phyloP scores from a whole-genome alignment of 306 rosid species.

The Lablab purpureus region DNA sequence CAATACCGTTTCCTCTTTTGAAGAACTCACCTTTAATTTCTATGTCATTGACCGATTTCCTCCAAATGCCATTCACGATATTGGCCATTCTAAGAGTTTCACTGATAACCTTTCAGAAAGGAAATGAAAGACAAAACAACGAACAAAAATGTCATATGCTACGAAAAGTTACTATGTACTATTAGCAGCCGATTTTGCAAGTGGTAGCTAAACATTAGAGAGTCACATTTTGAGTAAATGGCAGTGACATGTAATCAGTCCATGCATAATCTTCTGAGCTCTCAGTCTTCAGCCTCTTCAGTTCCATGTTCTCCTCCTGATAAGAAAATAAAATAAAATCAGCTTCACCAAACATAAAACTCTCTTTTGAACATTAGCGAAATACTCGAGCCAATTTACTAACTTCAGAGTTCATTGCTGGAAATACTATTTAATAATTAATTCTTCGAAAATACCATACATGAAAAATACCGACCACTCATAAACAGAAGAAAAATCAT shows the following conservation, averaged over 20 bases:
- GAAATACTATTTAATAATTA: background rate
- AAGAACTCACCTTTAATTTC: slow-evolving; percentile 72
- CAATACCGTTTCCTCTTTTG: background rate
- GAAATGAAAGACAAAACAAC: slow-evolving; percentile 3
- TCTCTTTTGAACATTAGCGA: background rate
- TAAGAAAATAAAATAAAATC: slow-evolving; percentile 18
- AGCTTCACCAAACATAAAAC: slow-evolving; percentile 18
- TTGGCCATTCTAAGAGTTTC: slow-evolving; percentile 96
- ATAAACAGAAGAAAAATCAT: background rate
- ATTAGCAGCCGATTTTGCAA: slow-evolving; percentile 4
- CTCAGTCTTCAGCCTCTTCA: slow-evolving; percentile 66
- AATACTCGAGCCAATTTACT: background rate
- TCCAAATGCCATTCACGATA: slow-evolving; percentile 93
- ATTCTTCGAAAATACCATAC: background rate
- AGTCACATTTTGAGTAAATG: slow-evolving; percentile 89
- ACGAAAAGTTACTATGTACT: background rate
- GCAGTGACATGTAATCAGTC: slow-evolving; percentile 87
- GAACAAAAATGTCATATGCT: background rate
- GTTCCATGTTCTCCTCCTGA: slow-evolving; percentile 90
- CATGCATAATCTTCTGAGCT: slow-evolving; percentile 58
- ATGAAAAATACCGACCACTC: background rate
- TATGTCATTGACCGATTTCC: slow-evolving; percentile 80
- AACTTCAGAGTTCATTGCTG: background rate
- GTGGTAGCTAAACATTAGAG: slow-evolving; percentile 24
- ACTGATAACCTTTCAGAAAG: slow-evolving; percentile 70